Evolutionary conservation across 306 rosid genomes (phyloP).

Genomic region (Citrullus amarus): DNA sequence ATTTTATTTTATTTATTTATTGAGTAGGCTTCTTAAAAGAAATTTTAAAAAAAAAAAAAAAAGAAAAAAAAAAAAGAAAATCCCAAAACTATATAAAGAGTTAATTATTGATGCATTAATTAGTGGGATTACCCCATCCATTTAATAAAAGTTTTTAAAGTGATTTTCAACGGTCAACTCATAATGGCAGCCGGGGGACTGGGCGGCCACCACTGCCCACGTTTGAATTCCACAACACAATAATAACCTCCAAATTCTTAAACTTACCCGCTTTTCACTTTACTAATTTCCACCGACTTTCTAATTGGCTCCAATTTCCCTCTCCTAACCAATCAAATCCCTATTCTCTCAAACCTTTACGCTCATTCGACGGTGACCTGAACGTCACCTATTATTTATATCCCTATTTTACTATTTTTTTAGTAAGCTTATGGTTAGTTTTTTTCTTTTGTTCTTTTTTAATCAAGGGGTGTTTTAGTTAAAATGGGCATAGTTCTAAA

Average conservation of each 20-base stretch:
- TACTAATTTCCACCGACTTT: not conserved
- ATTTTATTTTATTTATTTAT: no score
- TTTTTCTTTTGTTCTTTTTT: no score
- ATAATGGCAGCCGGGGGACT: not conserved
- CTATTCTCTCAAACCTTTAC: not conserved
- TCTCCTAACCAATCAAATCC: not conserved
- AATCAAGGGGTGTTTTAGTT: no score
- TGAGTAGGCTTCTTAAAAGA: no score
- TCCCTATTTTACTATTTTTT: no score
- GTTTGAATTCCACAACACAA: not conserved
- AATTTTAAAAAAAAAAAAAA: not conserved
- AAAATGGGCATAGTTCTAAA: no score
- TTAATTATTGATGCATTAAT: not conserved
- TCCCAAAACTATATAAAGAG: not conserved
- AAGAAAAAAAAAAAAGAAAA: not conserved
- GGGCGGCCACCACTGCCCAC: constrained; percentile 5
- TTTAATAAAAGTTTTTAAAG: not conserved
- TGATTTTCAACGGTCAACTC: not conserved
- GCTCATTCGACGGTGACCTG: not conserved
- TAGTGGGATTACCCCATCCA: not conserved
- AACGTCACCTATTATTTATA: not conserved
- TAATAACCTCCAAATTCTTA: not conserved
- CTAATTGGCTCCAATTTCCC: not conserved
- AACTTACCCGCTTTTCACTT: not conserved
- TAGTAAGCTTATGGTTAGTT: no score